A percentile compares a stretch with the other conserved stretches of the same genome.
These are phyloP conservation scores for Hypoxylon lienhwacheense DNA, from an alignment of 495 filamentous ascomycete genomes.

Conservation along the genomic window DNA sequence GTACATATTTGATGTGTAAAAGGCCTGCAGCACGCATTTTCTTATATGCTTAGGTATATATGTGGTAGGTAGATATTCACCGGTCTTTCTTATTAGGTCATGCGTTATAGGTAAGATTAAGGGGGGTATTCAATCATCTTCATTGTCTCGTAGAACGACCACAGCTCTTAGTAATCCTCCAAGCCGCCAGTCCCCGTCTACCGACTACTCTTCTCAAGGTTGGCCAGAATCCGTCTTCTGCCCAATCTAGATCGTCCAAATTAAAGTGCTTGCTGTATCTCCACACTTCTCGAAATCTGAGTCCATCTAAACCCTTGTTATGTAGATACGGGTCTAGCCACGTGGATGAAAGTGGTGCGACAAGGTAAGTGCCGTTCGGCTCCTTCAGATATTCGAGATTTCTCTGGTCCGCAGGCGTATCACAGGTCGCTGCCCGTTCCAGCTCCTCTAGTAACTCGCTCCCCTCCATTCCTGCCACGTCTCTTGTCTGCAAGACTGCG, in stretches of 20 bases:
- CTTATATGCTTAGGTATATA: too few relatives aligned
- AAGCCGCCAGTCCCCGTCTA: slow-evolving; percentile 76
- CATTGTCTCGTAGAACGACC: slow-evolving; percentile 14
- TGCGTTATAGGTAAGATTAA: too few relatives aligned
- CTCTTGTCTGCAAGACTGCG: slow-evolving; percentile 65
- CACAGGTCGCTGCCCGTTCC: slow-evolving; percentile 60
- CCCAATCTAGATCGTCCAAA: slow-evolving; percentile 91
- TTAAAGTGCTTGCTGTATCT: slow-evolving; percentile 74
- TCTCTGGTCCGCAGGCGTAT: slow-evolving; percentile 52
- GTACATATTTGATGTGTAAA: too few relatives aligned
- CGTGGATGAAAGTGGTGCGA: slow-evolving; percentile 70
- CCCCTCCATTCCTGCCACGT: slow-evolving; percentile 80
- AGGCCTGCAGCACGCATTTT: too few relatives aligned
- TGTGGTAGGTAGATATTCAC: too few relatives aligned
- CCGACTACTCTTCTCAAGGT: slow-evolving; percentile 78
- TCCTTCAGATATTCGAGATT: slow-evolving; percentile 54
- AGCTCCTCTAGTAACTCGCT: slow-evolving; percentile 62
- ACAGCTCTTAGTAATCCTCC: slow-evolving; percentile 68
- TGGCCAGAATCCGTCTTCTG: slow-evolving; percentile 72
- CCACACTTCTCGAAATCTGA: slow-evolving; percentile 70
- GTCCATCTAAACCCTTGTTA: slow-evolving; percentile 50
- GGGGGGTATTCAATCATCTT: slow-evolving; percentile 17
- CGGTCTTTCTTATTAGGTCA: too few relatives aligned
- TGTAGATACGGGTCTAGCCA: slow-evolving; percentile 66
- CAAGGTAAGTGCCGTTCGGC: slow-evolving; percentile 61